Conservation (phyloP, 306 rosid species). For the Castanea mollissima region DNA sequence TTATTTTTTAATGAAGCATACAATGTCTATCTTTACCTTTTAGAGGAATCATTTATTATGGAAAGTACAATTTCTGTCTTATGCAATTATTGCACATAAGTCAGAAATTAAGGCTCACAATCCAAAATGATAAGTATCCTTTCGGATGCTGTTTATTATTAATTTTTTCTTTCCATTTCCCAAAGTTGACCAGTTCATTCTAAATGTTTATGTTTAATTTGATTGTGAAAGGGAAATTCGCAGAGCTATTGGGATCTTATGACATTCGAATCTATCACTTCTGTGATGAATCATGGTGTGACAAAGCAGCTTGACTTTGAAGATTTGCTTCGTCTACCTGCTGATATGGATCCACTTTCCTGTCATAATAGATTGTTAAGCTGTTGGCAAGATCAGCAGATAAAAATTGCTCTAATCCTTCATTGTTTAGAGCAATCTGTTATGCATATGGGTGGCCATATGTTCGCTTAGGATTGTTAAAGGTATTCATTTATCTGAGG, state of each 20-base stretch:
- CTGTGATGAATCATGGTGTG: slow-evolving; percentile 70
- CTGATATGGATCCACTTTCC: slow-evolving; percentile 64
- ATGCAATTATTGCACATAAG: neutral
- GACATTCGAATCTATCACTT: slow-evolving; percentile 74
- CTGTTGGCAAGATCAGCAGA: slow-evolving; percentile 69
- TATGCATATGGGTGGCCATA: slow-evolving; percentile 95
- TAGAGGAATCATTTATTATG: neutral
- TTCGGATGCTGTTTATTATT: slow-evolving; percentile 7
- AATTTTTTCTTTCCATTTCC: slow-evolving; percentile 15
- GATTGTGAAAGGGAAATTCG: slow-evolving; percentile 44
- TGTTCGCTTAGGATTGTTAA: slow-evolving; percentile 69
- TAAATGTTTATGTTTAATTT: slow-evolving; percentile 20
- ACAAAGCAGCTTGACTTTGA: slow-evolving; percentile 73
- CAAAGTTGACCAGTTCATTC: slow-evolving; percentile 21
- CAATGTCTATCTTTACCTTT: neutral
- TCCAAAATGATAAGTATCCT: neutral
- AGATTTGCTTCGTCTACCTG: slow-evolving; percentile 71
- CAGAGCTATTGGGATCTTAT: slow-evolving; percentile 56
- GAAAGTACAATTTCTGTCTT: neutral
- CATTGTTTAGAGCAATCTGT: slow-evolving; percentile 76
- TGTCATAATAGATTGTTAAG: slow-evolving; percentile 57
- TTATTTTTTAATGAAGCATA: neutral
- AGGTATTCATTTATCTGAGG: slow-evolving; percentile 47
- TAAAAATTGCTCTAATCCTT: slow-evolving; percentile 46
- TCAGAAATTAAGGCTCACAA: neutral